A percentile compares a stretch with the other conserved stretches of the same genome.
These are phyloP conservation scores for Fragilariopsis cylindrus DNA, from an alignment of 108 stramenopile genomes.

Conservation along the genomic window DNA sequence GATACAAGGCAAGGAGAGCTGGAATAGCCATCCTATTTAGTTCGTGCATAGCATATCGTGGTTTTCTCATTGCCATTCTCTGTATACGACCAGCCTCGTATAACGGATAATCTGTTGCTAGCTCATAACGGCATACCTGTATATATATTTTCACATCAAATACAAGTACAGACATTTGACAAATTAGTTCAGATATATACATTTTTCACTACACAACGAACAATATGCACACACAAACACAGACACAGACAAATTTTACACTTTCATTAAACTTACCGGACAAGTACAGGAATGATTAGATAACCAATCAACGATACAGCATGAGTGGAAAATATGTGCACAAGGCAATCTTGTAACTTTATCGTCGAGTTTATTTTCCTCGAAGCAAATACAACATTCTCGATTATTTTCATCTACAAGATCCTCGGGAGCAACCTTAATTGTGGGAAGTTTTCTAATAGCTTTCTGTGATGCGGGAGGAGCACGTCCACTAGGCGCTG, in stretches of 20 bases:
- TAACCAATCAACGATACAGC: slow-evolving; percentile 62
- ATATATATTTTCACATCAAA: too few species aligned
- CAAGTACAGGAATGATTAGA: slow-evolving; percentile 57
- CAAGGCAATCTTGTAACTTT: slow-evolving; percentile 62
- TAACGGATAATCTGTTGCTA: slow-evolving; percentile 63
- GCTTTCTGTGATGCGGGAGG: slow-evolving; percentile 36
- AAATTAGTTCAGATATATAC: too few species aligned
- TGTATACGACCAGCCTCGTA: slow-evolving; percentile 72
- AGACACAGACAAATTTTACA: too few species aligned
- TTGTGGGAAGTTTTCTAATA: slow-evolving; percentile 33
- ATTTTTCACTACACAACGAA: too few species aligned
- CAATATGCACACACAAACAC: too few species aligned
- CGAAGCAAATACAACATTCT: slow-evolving; percentile 85
- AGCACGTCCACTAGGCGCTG: not conserved
- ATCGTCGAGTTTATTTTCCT: slow-evolving; percentile 44
- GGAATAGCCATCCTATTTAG: slow-evolving; percentile 50
- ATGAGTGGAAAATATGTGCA: slow-evolving; percentile 67
- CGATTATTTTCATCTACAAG: slow-evolving; percentile 64
- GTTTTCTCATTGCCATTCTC: slow-evolving; percentile 65
- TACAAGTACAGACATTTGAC: not conserved
- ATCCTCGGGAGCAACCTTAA: slow-evolving; percentile 58
- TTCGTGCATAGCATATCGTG: slow-evolving; percentile 64
- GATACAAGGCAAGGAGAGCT: slow-evolving; percentile 42
- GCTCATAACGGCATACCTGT: slow-evolving; percentile 51
- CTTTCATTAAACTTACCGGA: not conserved